Evolutionary conservation across 2,329 filamentous ascomycete genomes (phyloP).

Genomic region (Paradendryphiella salina): DNA sequence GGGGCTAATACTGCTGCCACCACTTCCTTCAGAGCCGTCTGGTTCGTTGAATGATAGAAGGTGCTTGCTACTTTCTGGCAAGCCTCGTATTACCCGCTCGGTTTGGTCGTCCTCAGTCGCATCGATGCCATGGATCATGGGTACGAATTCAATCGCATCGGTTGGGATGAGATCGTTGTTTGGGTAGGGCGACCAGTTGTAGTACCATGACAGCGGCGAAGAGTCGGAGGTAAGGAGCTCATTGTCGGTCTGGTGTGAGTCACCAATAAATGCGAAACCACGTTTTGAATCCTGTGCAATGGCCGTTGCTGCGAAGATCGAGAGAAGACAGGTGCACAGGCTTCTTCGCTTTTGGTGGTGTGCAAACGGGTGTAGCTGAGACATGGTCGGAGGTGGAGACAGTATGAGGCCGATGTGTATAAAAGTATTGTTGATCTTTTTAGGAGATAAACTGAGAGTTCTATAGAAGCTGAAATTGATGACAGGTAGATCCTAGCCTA

Average conservation of each 20-base stretch:
- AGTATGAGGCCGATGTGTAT: neutral
- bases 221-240: slow-evolving; percentile 64
- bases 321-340: slow-evolving; percentile 4
- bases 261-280: slow-evolving; percentile 71
- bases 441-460: neutral
- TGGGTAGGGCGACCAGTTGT: slow-evolving; percentile 68
- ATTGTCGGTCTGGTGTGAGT: slow-evolving; percentile 60
- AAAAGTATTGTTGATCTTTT: neutral
- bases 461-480: neutral
- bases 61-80: slow-evolving; percentile 65
- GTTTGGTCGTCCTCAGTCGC: slow-evolving; percentile 51
- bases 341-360: slow-evolving; percentile 5
- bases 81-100: slow-evolving; percentile 61
- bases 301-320: slow-evolving; percentile 12
- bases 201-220: slow-evolving; percentile 77
- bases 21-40: slow-evolving; percentile 60
- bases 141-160: slow-evolving; percentile 69
- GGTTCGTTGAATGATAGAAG: slow-evolving; percentile 81
- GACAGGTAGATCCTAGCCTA: slow-evolving; percentile 10
- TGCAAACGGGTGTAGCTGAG: neutral
- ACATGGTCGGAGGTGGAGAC: slow-evolving; percentile 1
- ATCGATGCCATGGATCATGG: slow-evolving; percentile 74
- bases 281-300: slow-evolving; percentile 62
- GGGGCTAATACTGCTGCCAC: slow-evolving; percentile 67
- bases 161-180: slow-evolving; percentile 57